A percentile compares a stretch with the other conserved stretches of the same genome.
Evolutionary conservation across 805 yeast species (phyloP).

Genomic region (Metschnikowia arizonensis): DNA sequence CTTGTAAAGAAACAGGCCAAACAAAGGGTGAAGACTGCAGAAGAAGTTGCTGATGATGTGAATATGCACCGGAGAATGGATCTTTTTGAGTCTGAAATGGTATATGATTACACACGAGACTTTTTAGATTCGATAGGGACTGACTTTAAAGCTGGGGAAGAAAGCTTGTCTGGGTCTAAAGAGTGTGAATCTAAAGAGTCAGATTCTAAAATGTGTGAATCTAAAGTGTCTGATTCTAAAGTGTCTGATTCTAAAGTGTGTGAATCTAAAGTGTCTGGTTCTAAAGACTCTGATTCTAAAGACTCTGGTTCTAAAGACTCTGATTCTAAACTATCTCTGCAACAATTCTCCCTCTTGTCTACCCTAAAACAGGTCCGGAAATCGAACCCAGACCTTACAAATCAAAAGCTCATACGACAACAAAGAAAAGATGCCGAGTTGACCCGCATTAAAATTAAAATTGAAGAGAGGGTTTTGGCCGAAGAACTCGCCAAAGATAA

Average conservation of each 20-base stretch:
- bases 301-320: too few relatives aligned
- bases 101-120: slow-evolving; percentile 39
- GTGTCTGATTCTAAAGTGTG: too few relatives aligned
- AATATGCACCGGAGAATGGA: slow-evolving; percentile 20
- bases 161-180: not conserved
- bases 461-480: slow-evolving; percentile 32
- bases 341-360: slow-evolving; percentile 8
- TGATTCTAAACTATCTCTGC: too few relatives aligned
- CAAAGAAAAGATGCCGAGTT: slow-evolving; percentile 29
- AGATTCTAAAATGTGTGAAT: too few relatives aligned
- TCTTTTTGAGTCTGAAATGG: slow-evolving; percentile 7
- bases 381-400: not conserved
- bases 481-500: slow-evolving; percentile 28
- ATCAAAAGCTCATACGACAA: slow-evolving; percentile 18
- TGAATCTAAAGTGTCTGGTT: too few relatives aligned
- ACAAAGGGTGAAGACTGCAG: slow-evolving; percentile 27
- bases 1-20: slow-evolving; percentile 26
- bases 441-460: slow-evolving; percentile 25
- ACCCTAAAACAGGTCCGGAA: slow-evolving; percentile 16
- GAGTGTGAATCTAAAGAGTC: too few relatives aligned
- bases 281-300: too few relatives aligned
- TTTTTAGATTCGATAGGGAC: slow-evolving; percentile 26
- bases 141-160: not conserved
- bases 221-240: too few relatives aligned
- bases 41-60: slow-evolving; percentile 38